Evolutionary conservation across 768 basidiomycete species (phyloP), one percentile per base, ranked within the genome.

Genomic region (Trametes meyenii): DNA sequence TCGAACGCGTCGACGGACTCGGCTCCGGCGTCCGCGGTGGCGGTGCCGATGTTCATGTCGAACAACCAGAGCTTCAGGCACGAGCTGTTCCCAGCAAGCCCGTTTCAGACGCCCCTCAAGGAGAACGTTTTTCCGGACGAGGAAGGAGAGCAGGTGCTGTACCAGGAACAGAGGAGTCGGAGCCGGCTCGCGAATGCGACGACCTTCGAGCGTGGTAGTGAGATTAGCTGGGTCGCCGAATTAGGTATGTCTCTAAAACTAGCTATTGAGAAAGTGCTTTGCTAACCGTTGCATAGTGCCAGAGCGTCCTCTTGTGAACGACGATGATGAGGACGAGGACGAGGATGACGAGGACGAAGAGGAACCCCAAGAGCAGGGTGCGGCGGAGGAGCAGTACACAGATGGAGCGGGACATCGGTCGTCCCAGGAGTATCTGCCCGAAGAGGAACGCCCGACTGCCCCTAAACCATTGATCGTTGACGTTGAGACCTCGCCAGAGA

Each of bases 181-280:
- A 64, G 70, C 2, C 62, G 70, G 60, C 64, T 61, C 14, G 68
- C 66, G 13, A 65, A 67, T 8, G 66, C 53, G 45, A 39, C 51
- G 35, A 64, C 56, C n/a, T 65, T 70, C 39, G 69, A 67, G 19
- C 64, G 70, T 29, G 70, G 82, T 48, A 82, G 84, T 44, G 86
- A 86, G 66, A 82, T 79, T 46, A 93, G 90, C 68, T 93, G 90
- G 90, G 78, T 90, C 39, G 89, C 88, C 43, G 84, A 86, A 49
- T 87, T 82, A 70, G 85, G 90, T 90, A 67, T 66, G 84, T 76
- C 7, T 44, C 43, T 23, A 35, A n/a, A 23, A 24, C 0, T 50
- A 2, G 16, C 24, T 38, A 14, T 39, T 35, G 7, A 21, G 36
- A 51, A 40, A 21, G 45, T 26, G n/a, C 12, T 1, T 55, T 69